Percentiles rank a stretch among this genome's conserved stretches.
Evolutionary conservation across 768 basidiomycete species (phyloP).

Genomic region (Cystobasidium onofrii): DNA sequence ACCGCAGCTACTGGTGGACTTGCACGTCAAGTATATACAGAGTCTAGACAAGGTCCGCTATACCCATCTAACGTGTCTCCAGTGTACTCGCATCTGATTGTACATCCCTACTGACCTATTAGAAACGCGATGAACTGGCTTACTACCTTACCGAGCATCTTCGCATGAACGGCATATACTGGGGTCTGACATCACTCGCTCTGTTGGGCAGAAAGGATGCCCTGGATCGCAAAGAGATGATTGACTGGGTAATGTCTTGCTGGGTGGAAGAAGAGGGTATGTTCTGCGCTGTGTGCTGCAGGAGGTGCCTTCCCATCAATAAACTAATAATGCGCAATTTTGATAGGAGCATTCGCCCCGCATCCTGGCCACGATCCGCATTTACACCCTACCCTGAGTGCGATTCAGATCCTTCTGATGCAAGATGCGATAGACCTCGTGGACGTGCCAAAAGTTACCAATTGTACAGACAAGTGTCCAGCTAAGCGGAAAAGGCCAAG

Average conservation of each 20-base stretch:
- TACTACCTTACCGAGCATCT: constrained; percentile 90
- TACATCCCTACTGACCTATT: not conserved
- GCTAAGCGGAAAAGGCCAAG: not conserved
- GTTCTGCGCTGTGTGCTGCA: too few relatives aligned
- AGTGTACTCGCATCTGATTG: not conserved
- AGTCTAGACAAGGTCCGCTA: constrained; percentile 58
- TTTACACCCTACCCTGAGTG: constrained; percentile 74
- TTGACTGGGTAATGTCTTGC: constrained; percentile 83
- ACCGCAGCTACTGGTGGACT: constrained; percentile 49
- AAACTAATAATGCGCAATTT: not conserved
- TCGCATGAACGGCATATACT: constrained; percentile 90
- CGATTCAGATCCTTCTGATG: constrained; percentile 80
- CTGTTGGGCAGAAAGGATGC: constrained; percentile 72
- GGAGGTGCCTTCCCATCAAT: too few relatives aligned
- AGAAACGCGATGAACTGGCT: constrained; percentile 49
- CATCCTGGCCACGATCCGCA: constrained; percentile 91
- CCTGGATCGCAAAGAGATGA: constrained; percentile 70
- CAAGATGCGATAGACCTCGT: constrained; percentile 70
- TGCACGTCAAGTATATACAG: constrained; percentile 69
- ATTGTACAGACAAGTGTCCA: constrained; percentile 52
- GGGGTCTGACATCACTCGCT: constrained; percentile 82
- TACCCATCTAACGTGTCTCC: not conserved
- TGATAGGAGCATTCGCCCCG: constrained; percentile 73
- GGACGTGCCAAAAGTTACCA: constrained; percentile 61
- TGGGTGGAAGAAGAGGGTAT: constrained; percentile 84